Evolutionary conservation across 129 eudicot species (phyloP).

Genomic region (Lonicera japonica): DNA sequence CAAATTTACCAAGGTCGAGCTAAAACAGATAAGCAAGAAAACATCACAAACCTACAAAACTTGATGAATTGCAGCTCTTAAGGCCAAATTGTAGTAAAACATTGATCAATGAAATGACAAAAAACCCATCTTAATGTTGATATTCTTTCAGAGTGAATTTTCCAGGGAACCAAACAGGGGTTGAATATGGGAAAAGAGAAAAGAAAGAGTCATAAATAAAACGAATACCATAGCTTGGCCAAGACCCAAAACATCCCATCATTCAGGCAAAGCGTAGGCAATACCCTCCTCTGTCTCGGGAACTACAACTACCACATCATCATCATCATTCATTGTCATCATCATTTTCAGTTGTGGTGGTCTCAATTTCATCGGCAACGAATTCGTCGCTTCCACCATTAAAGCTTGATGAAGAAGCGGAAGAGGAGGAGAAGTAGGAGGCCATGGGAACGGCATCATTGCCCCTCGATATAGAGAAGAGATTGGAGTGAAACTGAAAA

Average conservation of each 20-base stretch:
- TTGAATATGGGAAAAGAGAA: not conserved
- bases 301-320: slow-evolving; percentile 26
- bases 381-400: slow-evolving; percentile 5
- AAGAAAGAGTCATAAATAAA: too few relatives aligned
- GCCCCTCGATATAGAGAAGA: slow-evolving; percentile 9
- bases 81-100: too few relatives aligned
- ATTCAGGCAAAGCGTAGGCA: slow-evolving; percentile 35
- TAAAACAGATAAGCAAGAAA: too few relatives aligned
- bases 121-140: too few relatives aligned
- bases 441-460: slow-evolving; percentile 1
- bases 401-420: slow-evolving; percentile 8
- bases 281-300: slow-evolving; percentile 21
- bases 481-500: not conserved
- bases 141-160: too few relatives aligned
- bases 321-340: slow-evolving; percentile 41
- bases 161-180: too few relatives aligned
- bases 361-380: slow-evolving; percentile 5
- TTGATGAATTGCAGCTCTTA: too few relatives aligned
- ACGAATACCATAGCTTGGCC: slow-evolving; percentile 93
- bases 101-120: too few relatives aligned
- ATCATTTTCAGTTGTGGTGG: not conserved
- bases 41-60: too few relatives aligned
- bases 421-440: not conserved
- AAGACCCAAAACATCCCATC: slow-evolving; percentile 89
- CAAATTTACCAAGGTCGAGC: too few relatives aligned